These are phyloP conservation scores for Ruellia speciosa DNA, from an alignment of 305 asterid species.

Conservation along the genomic window DNA sequence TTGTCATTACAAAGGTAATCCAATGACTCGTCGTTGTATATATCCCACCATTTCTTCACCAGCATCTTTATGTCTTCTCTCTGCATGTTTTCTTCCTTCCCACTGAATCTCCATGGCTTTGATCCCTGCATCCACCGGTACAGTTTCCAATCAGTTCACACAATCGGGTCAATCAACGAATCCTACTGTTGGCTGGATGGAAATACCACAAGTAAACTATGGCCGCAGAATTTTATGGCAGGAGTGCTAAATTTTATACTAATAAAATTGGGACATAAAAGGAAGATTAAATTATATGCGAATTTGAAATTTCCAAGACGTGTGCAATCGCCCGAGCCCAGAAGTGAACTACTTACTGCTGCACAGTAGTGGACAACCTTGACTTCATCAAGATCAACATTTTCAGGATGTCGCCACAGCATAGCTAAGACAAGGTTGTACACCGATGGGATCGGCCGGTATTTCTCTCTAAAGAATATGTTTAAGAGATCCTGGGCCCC, in stretches of 20 bases:
- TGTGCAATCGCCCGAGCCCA: too few species aligned
- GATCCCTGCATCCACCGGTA: constrained; percentile 7
- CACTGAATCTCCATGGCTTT: constrained; percentile 20
- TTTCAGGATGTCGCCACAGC: constrained; percentile 25
- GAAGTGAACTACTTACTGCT: too few species aligned
- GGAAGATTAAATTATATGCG: background rate
- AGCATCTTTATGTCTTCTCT: constrained; percentile 13
- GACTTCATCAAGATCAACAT: constrained; percentile 15
- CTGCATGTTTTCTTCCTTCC: constrained; percentile 16
- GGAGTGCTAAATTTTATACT: background rate
- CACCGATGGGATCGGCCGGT: constrained; percentile 14
- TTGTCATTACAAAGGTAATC: background rate
- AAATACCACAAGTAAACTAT: too few species aligned
- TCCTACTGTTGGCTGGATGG: too few species aligned
- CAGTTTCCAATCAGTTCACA: too few species aligned
- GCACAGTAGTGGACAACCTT: constrained; percentile 25
- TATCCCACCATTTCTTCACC: constrained; percentile 21
- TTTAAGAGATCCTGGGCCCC: constrained; percentile 18
- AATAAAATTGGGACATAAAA: background rate
- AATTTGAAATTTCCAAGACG: too few species aligned
- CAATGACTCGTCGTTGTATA: constrained; percentile 8
- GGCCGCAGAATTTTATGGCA: too few species aligned
- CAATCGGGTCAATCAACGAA: too few species aligned
- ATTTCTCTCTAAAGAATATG: constrained; percentile 20
- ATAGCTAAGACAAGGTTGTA: constrained; percentile 23